Base-by-base conservation (phyloP, 2,329 filamentous ascomycete genomes). In the Zasmidium cellare region DNA sequence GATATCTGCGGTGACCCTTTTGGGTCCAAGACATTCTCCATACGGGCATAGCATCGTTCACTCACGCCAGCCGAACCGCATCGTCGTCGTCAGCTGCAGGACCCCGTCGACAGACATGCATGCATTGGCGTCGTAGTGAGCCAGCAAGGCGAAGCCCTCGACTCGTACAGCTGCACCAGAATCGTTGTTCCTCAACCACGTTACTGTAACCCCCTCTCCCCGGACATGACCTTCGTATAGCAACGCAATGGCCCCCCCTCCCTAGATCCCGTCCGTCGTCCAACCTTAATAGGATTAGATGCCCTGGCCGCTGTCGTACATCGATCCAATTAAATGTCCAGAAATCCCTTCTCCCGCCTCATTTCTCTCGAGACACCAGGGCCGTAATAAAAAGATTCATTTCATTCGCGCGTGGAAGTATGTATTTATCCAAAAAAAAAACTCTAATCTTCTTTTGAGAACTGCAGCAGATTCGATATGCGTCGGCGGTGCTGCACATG, bases 391-490 rank as follows among this genome's bases (percentile, higher is more conserved):
- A n/a, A n/a, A n/a, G n/a, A n/a, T n/a, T n/a, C n/a, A n/a, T n/a
- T n/a, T n/a, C n/a, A n/a, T n/a, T n/a, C n/a, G n/a, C n/a, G n/a
- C n/a, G n/a, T n/a, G n/a, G n/a, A n/a, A n/a, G n/a, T n/a, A n/a
- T n/a, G n/a, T n/a, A n/a, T n/a, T n/a, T 11, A 5, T 28, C 25
- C 25, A 11, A 6, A 28, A 11, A 28, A 9, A 3, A n/a, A 9
- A n/a, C 35, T 9, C 35, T 41, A 55, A 48, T 55, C 53, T 19
- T 55, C 53, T 28, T 55, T 35, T n/a, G 45, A 48, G 25, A 55
- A 50, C 16, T 48, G 45, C n/a, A 55, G 25, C 9, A 55, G 53
- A 31, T 55, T 55, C 46, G 53, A 55, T n/a, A 55, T 55, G 22
- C 53, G 53, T 25, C 53, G 46, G 24, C 46, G 53, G 20, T 55